Evolutionary conservation across 805 yeast genomes (phyloP).

Genomic region (Schwanniomyces sp.): DNA sequence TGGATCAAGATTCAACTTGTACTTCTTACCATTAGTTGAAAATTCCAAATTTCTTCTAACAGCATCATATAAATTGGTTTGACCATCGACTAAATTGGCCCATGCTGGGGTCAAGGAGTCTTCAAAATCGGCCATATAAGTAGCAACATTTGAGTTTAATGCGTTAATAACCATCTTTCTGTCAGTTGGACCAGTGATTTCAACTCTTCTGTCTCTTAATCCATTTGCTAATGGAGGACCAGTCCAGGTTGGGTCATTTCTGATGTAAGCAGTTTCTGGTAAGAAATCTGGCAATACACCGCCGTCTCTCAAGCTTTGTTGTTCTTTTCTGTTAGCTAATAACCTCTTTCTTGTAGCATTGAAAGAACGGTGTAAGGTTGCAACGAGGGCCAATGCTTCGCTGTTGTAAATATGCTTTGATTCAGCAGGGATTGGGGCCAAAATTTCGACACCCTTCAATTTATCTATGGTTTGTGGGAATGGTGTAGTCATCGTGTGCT

Average conservation of each 20-base stretch:
- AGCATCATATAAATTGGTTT: constrained; percentile 75
- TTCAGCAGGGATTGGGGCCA: constrained; percentile 49
- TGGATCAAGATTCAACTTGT: constrained; percentile 43
- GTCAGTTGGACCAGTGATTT: constrained; percentile 85
- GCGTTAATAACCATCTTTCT: constrained; percentile 84
- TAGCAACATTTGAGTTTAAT: constrained; percentile 72
- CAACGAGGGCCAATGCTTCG: constrained; percentile 68
- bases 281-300: constrained; percentile 65
- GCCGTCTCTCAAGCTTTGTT: constrained; percentile 60
- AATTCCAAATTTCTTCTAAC: constrained; percentile 60
- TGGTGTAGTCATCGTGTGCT: constrained; percentile 34
- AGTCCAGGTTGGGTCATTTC: constrained; percentile 74
- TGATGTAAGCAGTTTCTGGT: constrained; percentile 65
- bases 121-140: constrained; percentile 86
- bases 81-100: constrained; percentile 78
- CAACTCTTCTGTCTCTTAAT: constrained; percentile 70
- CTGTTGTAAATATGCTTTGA: constrained; percentile 56
- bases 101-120: constrained; percentile 86
- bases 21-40: constrained; percentile 43
- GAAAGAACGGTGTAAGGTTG: constrained; percentile 72
- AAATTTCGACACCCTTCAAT: constrained; percentile 53
- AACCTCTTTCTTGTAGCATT: constrained; percentile 58
- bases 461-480: constrained; percentile 45
- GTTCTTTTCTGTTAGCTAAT: constrained; percentile 58
- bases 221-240: constrained; percentile 76